phyloP scores from a whole-genome alignment of 352 stramenopile species.

The Phytophthora megakarya region DNA sequence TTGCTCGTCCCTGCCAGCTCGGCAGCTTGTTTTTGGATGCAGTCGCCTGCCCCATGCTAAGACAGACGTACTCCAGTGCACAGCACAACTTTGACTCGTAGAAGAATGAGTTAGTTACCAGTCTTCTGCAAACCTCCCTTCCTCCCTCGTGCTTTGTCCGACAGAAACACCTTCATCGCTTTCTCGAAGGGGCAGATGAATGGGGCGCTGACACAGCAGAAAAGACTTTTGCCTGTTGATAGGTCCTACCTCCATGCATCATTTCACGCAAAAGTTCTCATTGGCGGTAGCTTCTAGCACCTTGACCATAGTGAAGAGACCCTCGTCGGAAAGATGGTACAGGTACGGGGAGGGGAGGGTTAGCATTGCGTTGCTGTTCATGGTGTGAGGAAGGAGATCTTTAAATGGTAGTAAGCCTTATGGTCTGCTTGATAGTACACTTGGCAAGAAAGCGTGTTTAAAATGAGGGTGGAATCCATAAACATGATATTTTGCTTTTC shows the following conservation, averaged over 20 bases:
- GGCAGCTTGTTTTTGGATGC: not conserved
- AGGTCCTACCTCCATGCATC: not conserved
- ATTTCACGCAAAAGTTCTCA: not conserved
- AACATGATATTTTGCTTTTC: too few relatives aligned
- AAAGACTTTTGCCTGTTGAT: not conserved
- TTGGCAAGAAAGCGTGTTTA: too few relatives aligned
- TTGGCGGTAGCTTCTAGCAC: not conserved
- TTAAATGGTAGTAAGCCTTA: too few relatives aligned
- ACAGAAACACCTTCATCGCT: not conserved
- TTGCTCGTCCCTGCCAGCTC: not conserved
- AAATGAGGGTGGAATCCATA: too few relatives aligned
- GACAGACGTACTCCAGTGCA: not conserved
- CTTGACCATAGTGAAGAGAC: not conserved
- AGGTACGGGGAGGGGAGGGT: too few relatives aligned
- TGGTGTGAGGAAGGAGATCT: too few relatives aligned
- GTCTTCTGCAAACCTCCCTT: not conserved
- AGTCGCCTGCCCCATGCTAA: not conserved
- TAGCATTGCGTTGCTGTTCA: too few relatives aligned
- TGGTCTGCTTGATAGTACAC: too few relatives aligned
- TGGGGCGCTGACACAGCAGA: not conserved
- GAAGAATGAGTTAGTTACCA: conserved; percentile 2
- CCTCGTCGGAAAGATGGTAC: not conserved
- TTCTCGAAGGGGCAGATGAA: not conserved
- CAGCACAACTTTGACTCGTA: not conserved
- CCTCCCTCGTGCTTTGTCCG: not conserved